These are phyloP conservation scores for Cytidiella melzeri DNA, from an alignment of 768 basidiomycete genomes.

Conservation along the genomic window DNA sequence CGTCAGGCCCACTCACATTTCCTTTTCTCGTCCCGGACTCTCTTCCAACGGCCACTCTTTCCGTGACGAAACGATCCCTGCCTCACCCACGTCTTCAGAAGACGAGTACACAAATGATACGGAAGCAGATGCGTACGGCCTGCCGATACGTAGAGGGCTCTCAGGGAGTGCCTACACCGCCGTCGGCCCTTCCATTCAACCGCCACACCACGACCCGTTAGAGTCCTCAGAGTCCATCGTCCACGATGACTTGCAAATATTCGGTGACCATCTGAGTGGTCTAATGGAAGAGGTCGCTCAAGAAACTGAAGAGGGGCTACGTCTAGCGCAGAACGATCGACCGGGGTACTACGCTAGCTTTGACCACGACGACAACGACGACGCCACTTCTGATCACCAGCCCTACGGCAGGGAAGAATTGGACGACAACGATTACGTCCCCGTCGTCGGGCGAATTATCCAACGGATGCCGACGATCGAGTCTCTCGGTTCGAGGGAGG, in stretches of 20 bases:
- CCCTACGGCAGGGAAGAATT: conserved; percentile 15
- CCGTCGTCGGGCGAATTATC: conserved; percentile 57
- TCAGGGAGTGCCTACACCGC: conserved; percentile 16
- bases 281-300: conserved; percentile 44
- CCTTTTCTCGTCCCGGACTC: not conserved
- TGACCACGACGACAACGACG: conserved; percentile 14
- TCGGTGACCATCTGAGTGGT: conserved; percentile 45
- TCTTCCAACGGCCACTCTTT: conserved; percentile 4
- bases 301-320: conserved; percentile 46
- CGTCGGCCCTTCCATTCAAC: conserved; percentile 4
- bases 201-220: not conserved
- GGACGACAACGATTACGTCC: conserved; percentile 42
- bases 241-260: conserved; percentile 33
- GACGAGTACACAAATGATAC: conserved; percentile 1
- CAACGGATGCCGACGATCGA: conserved; percentile 81
- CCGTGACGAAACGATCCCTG: not conserved
- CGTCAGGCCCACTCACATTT: not conserved
- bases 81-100: conserved; percentile 1
- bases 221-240: not conserved
- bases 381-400: conserved; percentile 6
- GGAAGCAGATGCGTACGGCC: conserved; percentile 3
- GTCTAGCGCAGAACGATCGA: conserved; percentile 26
- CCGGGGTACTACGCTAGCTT: conserved; percentile 9
- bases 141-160: conserved; percentile 3
- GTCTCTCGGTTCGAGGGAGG: conserved; percentile 64